phyloP scores from a whole-genome alignment of 768 basidiomycete genomes.

The Ephemerocybe angulata region DNA sequence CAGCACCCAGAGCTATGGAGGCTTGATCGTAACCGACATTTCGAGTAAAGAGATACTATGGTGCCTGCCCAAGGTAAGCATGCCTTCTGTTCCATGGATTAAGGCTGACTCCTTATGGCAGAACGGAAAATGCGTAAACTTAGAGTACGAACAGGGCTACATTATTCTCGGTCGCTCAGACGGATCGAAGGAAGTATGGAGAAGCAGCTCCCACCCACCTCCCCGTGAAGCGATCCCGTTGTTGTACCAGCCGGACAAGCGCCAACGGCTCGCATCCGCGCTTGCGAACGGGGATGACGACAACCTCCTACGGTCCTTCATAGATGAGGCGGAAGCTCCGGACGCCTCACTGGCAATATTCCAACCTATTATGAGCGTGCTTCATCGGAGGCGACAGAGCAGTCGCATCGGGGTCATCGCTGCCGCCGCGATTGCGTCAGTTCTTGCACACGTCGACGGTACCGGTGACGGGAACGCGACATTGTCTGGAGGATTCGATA shows the following conservation, averaged over 20 bases:
- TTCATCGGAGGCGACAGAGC: background rate
- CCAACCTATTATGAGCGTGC: background rate
- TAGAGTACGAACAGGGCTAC: slow-evolving; percentile 71
- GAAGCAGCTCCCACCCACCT: slow-evolving; percentile 3
- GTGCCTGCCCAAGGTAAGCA: slow-evolving; percentile 52
- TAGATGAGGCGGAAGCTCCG: background rate
- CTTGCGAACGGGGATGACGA: background rate
- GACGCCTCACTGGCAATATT: background rate
- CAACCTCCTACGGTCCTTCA: background rate
- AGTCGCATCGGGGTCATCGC: too few species aligned
- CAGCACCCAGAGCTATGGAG: slow-evolving; percentile 51
- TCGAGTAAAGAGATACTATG: slow-evolving; percentile 50
- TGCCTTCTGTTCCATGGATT: too few species aligned
- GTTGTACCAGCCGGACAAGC: background rate
- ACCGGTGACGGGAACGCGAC: too few species aligned
- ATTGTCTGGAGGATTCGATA: too few species aligned
- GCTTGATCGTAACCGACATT: slow-evolving; percentile 57
- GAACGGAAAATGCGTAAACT: slow-evolving; percentile 50
- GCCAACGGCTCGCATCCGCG: background rate
- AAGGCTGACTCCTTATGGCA: background rate
- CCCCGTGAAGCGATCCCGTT: too few species aligned
- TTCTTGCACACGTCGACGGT: too few species aligned
- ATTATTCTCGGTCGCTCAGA: slow-evolving; percentile 63
- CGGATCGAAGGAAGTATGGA: slow-evolving; percentile 68
- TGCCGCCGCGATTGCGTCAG: too few species aligned